Percentiles rank a stretch among this genome's conserved stretches.
phyloP scores from a whole-genome alignment of 2,329 filamentous ascomycete genomes.

The Alternaria rosae region DNA sequence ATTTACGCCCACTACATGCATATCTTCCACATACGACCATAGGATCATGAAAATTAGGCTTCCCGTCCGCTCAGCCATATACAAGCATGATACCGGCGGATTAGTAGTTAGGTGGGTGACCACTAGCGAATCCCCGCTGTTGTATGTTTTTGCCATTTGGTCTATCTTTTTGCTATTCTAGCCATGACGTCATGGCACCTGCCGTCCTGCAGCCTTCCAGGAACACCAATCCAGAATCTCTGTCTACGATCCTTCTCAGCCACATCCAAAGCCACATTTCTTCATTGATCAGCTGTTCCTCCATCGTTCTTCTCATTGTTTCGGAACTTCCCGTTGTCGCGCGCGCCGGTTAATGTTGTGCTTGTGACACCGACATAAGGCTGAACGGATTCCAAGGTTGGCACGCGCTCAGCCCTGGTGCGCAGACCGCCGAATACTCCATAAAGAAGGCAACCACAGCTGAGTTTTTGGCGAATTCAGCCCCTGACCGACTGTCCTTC shows the following conservation, averaged over 20 bases:
- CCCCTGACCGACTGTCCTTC: neutral
- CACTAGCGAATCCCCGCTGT: too few species aligned
- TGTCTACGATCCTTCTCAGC: neutral
- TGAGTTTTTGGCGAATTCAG: neutral
- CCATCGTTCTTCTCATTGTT: neutral
- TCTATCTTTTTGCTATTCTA: neutral
- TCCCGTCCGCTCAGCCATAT: too few species aligned
- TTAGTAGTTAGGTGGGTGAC: too few species aligned
- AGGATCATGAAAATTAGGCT: too few species aligned
- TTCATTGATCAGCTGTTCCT: neutral
- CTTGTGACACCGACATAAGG: conserved; percentile 14
- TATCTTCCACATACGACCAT: too few species aligned
- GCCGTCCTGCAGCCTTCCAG: neutral
- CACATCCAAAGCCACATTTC: neutral
- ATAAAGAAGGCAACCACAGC: conserved; percentile 18
- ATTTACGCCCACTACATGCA: rapidly evolving
- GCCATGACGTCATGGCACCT: neutral
- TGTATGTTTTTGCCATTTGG: neutral
- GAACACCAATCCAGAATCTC: neutral
- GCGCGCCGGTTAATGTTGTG: neutral
- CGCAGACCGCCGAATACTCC: neutral
- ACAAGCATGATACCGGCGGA: too few species aligned
- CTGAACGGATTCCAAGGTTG: neutral
- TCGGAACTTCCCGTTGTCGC: neutral
- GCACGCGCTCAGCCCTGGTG: conserved; percentile 19